Conservation (phyloP, 306 rosid genomes). For the Rosa persica region DNA sequence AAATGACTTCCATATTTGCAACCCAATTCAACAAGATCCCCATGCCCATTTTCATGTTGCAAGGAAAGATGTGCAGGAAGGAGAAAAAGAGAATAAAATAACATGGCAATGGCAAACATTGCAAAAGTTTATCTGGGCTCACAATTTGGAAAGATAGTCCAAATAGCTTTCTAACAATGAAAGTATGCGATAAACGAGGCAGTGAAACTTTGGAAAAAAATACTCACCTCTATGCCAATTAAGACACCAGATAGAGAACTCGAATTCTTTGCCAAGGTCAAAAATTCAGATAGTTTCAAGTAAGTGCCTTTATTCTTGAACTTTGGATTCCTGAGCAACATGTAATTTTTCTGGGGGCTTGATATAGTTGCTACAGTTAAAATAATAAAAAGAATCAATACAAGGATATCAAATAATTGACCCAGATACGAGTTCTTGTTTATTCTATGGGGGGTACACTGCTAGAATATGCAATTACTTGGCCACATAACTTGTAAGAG, state of each 20-base stretch:
- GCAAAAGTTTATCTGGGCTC: background rate
- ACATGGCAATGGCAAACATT: background rate
- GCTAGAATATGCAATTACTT: slow-evolving; percentile 13
- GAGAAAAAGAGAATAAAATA: background rate
- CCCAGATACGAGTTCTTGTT: slow-evolving; percentile 10
- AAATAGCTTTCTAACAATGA: too few relatives aligned
- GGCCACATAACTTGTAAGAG: slow-evolving; percentile 17
- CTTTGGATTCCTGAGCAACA: slow-evolving; percentile 62
- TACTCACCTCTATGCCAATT: slow-evolving; percentile 71
- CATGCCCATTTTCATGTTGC: background rate
- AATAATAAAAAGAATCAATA: slow-evolving; percentile 24
- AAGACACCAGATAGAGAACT: slow-evolving; percentile 67
- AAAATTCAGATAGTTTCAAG: slow-evolving; percentile 62
- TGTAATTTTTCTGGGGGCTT: slow-evolving; percentile 38
- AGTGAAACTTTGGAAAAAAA: background rate
- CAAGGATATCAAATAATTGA: slow-evolving; percentile 21
- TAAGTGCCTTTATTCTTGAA: slow-evolving; percentile 39
- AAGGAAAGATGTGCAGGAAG: slow-evolving; percentile 15
- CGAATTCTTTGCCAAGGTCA: slow-evolving; percentile 63
- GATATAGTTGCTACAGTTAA: slow-evolving; percentile 62
- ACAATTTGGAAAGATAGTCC: background rate
- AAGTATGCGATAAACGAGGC: background rate
- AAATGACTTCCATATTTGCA: background rate
- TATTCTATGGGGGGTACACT: slow-evolving; percentile 8
- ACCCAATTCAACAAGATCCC: slow-evolving; percentile 1